Conservation (phyloP, 768 basidiomycete genomes). For the Wakefieldia striispora region DNA sequence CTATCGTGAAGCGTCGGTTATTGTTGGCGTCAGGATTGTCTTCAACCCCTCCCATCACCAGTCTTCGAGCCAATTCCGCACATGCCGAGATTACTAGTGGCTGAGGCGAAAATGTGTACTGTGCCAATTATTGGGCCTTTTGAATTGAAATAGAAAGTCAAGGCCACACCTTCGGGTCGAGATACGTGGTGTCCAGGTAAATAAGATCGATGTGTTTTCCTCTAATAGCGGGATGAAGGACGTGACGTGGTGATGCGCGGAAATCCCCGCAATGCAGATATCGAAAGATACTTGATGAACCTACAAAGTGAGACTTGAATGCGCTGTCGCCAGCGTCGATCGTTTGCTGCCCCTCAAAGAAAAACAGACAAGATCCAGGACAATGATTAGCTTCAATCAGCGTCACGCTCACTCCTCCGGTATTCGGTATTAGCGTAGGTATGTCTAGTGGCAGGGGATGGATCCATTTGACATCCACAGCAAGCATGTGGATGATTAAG, state of each 20-base stretch:
- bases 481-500: constrained; percentile 87
- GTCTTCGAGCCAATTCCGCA: constrained; percentile 69
- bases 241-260: constrained; percentile 84
- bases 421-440: constrained; percentile 72
- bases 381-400: constrained; percentile 99
- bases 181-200: constrained; percentile 95
- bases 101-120: constrained; percentile 96
- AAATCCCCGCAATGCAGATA: constrained; percentile 97
- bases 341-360: constrained; percentile 92
- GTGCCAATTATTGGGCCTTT: constrained; percentile 8
- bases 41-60: constrained; percentile 44
- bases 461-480: constrained; percentile 88
- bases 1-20: constrained; percentile 40
- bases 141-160: background rate
- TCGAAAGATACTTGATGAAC: constrained; percentile 67
- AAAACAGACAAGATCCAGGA: constrained; percentile 92
- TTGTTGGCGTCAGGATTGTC: constrained; percentile 23
- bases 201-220: constrained; percentile 82
- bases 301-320: constrained; percentile 69
- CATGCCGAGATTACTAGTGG: constrained; percentile 93
- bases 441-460: constrained; percentile 80
- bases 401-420: constrained; percentile 84
- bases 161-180: constrained; percentile 71
- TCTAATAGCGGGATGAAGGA: constrained; percentile 78
- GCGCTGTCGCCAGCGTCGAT: constrained; percentile 82